Evolutionary conservation across 106 monocot genomes (phyloP), one percentile per base, ranked within the genome.

Genomic region (Dactylorhiza incarnata): DNA sequence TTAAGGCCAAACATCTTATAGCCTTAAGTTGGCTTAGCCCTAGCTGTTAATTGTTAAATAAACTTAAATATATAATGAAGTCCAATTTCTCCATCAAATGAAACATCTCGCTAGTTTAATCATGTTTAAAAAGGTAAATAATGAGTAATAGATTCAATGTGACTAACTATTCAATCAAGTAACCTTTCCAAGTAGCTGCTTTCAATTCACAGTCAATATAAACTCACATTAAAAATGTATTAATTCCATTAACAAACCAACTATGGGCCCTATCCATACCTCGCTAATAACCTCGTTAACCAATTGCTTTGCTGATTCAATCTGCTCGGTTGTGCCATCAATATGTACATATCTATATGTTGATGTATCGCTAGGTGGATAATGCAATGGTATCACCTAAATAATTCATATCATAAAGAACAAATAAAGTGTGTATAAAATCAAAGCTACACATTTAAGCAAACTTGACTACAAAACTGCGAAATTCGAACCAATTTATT

Each of bases 281-380:
- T 75, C 89, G 76, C 87, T 99, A 12, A 84, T 82, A 48, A 91
- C 81, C 82, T 99, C 99, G 88, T 82, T 86, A 63, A 99, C 83
- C 78, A 99, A 70, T 73, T 94, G 86, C 82, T 99, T 99, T 49
- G 99, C 99, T 78, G 78, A 76, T 82, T 99, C 99, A 71, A 99
- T 90, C 66, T 99, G 94, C 56, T 94, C 94, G 17, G 37, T 45
- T 48, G 89, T 94, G 50, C 99, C 99, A 77, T 94, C 91, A 56
- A 99, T 88, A 13, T 90, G 87, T 22, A 99, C 83, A 25, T 82
- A 92, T 82, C 99, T 87, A 79, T 99, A 94, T 0, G 77, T 67
- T 54, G 90, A 84, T 22, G 77, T 78, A 81, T 94, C 94, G 49
- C 94, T 90, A 68, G 90, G 90, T 43, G 88, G 89, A 13, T 68